A percentile compares a stretch with the other conserved stretches of the same genome.
Evolutionary conservation across 192 early-diverging fungal genomes (phyloP).

Genomic region (Rhizophagus sp.): DNA sequence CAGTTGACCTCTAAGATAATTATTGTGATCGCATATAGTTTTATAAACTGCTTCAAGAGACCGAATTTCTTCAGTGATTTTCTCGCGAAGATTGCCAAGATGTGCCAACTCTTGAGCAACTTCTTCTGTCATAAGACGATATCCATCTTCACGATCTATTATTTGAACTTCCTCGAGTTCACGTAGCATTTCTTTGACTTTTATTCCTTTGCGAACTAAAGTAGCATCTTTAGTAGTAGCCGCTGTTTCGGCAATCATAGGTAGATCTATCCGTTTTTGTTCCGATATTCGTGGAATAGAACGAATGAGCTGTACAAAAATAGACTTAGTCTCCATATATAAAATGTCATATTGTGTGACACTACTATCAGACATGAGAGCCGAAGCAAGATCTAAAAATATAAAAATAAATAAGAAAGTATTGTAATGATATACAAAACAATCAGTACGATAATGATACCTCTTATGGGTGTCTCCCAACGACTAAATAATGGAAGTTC

Average conservation of each 20-base stretch:
- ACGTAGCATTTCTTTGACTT: conserved; percentile 90
- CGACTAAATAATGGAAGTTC: conserved; percentile 74
- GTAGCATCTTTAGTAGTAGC: conserved; percentile 85
- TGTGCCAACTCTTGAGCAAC: conserved; percentile 87
- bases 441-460: conserved; percentile 35
- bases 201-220: conserved; percentile 92
- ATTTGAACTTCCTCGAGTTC: conserved; percentile 81
- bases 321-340: conserved; percentile 94
- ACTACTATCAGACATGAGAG: conserved; percentile 79
- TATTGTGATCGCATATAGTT: conserved; percentile 94
- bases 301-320: conserved; percentile 91
- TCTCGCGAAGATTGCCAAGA: conserved; percentile 88
- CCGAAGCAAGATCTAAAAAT: conserved; percentile 50
- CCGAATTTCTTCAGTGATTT: conserved; percentile 77
- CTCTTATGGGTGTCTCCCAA: conserved; percentile 82
- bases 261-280: conserved; percentile 59
- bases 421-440: neutral
- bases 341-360: conserved; percentile 93
- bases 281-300: conserved; percentile 74
- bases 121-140: conserved; percentile 85
- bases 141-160: conserved; percentile 72
- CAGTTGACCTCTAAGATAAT: conserved; percentile 84
- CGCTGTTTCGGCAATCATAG: conserved; percentile 78
- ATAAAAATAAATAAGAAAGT: neutral
- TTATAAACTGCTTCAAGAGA: conserved; percentile 85